A percentile compares a stretch with the other conserved stretches of the same genome.
Conservation (phyloP, 306 rosid genomes). For the Trichosanthes truncata region DNA sequence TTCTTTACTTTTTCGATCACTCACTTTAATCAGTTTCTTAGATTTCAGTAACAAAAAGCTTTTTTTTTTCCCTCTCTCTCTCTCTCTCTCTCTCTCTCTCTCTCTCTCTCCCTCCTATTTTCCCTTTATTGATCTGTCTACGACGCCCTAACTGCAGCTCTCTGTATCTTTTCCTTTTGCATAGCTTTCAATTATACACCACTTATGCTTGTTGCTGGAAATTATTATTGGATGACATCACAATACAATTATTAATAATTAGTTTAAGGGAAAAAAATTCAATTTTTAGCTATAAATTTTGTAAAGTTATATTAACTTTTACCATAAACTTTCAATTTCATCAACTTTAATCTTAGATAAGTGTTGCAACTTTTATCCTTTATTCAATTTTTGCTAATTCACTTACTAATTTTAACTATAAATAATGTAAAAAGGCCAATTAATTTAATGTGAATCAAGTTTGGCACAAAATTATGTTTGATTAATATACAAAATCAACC, state of each 20-base stretch:
- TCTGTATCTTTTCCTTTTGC: background rate
- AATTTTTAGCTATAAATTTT: too few species aligned
- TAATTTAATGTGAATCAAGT: too few species aligned
- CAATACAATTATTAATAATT: background rate
- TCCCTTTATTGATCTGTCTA: background rate
- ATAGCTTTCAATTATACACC: background rate
- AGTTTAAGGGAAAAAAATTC: too few species aligned
- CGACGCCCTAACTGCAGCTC: background rate
- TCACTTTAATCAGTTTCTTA: constrained; percentile 57
- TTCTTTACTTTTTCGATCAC: constrained; percentile 43
- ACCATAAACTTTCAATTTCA: too few species aligned
- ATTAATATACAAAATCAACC: too few species aligned
- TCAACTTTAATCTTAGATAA: too few species aligned
- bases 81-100: constrained; percentile 1
- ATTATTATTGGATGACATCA: background rate
- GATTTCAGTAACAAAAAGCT: constrained; percentile 70
- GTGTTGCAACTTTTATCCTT: too few species aligned
- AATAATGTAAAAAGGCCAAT: too few species aligned
- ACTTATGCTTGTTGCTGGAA: background rate
- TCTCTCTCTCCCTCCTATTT: background rate
- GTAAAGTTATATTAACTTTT: too few species aligned
- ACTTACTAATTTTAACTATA: too few species aligned
- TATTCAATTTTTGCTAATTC: too few species aligned
- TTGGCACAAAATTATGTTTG: too few species aligned
- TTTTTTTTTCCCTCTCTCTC: background rate